Evolutionary conservation across 305 asterid genomes (phyloP).

Genomic region (Rubia peregrina): DNA sequence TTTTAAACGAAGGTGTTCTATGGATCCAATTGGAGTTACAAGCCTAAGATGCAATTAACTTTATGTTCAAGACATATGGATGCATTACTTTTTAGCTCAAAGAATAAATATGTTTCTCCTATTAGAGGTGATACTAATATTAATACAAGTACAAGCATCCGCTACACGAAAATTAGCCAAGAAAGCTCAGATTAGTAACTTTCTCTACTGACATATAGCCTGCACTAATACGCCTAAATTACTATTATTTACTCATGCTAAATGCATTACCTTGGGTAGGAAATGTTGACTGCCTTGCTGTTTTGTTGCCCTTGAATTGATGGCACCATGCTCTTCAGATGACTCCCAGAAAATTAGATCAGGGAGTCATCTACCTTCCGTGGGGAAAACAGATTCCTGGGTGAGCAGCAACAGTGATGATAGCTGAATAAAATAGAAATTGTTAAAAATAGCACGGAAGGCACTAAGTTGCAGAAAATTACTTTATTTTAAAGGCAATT

Average conservation of each 20-base stretch:
- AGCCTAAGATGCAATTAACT: background rate
- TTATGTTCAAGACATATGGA: background rate
- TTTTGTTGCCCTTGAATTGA: background rate
- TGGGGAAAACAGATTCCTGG: conserved; percentile 28
- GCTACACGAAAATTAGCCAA: background rate
- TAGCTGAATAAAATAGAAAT: conserved; percentile 30
- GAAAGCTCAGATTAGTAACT: background rate
- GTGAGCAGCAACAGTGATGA: conserved; percentile 61
- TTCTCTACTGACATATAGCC: background rate
- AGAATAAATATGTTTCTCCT: background rate
- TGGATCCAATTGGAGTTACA: background rate
- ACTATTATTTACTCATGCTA: background rate
- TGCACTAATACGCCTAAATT: background rate
- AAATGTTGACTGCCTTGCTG: conserved; percentile 8
- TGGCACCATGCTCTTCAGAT: background rate
- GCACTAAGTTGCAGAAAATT: background rate
- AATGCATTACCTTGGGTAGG: background rate
- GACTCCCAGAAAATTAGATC: background rate
- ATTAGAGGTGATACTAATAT: background rate
- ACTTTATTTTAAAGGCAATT: background rate
- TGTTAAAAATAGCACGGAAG: background rate
- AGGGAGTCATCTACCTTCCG: conserved; percentile 21
- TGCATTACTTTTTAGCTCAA: background rate
- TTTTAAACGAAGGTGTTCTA: background rate
- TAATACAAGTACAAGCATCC: background rate